Conservation (phyloP, 352 stramenopile species). For the Phytopythium helicoides region DNA sequence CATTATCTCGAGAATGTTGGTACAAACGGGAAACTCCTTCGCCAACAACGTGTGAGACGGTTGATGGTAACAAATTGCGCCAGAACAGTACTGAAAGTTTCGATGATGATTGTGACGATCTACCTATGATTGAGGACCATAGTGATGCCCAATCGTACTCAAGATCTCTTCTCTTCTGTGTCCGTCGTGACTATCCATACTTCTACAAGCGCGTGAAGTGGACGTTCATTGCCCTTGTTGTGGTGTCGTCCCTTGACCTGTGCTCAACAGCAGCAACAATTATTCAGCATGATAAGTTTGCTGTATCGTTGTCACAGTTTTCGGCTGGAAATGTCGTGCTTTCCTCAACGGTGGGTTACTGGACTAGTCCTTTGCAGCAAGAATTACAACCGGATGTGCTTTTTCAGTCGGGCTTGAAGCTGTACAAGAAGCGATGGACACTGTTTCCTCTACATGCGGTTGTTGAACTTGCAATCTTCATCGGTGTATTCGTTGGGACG, state of each 20-base stretch:
- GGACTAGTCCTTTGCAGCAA: constrained; percentile 63
- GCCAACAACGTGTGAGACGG: background rate
- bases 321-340: constrained; percentile 71
- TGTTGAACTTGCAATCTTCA: constrained; percentile 65
- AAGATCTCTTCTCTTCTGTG: constrained; percentile 19
- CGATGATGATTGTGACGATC: background rate
- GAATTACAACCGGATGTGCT: constrained; percentile 59
- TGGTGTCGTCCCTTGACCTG: constrained; percentile 65
- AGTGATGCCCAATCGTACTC: constrained; percentile 7
- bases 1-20: constrained; percentile 70
- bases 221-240: constrained; percentile 73
- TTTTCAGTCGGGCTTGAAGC: constrained; percentile 42
- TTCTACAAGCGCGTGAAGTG: constrained; percentile 76
- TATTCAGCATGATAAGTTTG: constrained; percentile 35
- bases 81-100: background rate
- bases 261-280: constrained; percentile 57
- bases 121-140: too few relatives aligned
- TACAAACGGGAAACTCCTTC: constrained; percentile 48
- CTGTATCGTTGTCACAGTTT: constrained; percentile 69
- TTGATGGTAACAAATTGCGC: too few relatives aligned
- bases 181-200: constrained; percentile 37
- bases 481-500: constrained; percentile 72
- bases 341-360: constrained; percentile 57
- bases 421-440: constrained; percentile 73
- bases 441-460: constrained; percentile 78